phyloP scores from a whole-genome alignment of 768 basidiomycete species.

The Arthromyces matolae region DNA sequence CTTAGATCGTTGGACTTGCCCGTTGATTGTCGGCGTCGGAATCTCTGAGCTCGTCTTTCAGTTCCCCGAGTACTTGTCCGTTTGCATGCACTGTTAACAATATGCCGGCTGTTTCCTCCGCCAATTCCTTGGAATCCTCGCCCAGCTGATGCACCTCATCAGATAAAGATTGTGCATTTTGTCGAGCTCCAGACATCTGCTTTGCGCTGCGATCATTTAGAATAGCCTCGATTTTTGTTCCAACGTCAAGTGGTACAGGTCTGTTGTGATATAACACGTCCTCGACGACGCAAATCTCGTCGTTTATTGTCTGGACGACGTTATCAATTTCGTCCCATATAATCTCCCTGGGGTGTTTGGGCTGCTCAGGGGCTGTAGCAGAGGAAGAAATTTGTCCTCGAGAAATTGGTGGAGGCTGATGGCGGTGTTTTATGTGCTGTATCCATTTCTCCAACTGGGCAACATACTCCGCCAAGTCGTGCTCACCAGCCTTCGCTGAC shows the following conservation, averaged over 20 bases:
- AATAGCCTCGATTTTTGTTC: background rate
- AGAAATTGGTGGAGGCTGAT: background rate
- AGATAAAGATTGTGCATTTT: background rate
- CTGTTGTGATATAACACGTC: conserved; percentile 8
- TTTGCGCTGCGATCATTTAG: conserved; percentile 4
- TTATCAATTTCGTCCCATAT: conserved; percentile 10
- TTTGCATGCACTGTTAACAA: background rate
- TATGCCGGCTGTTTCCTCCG: background rate
- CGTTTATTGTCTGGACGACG: conserved; percentile 4
- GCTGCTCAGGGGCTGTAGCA: background rate
- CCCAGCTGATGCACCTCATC: conserved; percentile 5
- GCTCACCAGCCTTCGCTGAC: conserved; percentile 17
- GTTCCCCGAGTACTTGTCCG: background rate
- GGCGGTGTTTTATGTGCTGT: conserved; percentile 18
- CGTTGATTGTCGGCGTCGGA: conserved; percentile 1
- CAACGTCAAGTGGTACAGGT: conserved; percentile 6
- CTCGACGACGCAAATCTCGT: conserved; percentile 1
- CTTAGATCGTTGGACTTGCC: background rate
- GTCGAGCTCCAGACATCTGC: background rate
- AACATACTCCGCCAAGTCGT: conserved; percentile 23
- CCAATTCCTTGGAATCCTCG: conserved; percentile 2
- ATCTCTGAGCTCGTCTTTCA: conserved; percentile 5
- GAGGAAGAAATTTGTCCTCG: background rate
- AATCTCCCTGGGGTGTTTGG: conserved; percentile 9
- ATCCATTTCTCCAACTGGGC: conserved; percentile 31